Conservation (phyloP, 768 basidiomycete genomes). For the Lyophyllum semitale region DNA sequence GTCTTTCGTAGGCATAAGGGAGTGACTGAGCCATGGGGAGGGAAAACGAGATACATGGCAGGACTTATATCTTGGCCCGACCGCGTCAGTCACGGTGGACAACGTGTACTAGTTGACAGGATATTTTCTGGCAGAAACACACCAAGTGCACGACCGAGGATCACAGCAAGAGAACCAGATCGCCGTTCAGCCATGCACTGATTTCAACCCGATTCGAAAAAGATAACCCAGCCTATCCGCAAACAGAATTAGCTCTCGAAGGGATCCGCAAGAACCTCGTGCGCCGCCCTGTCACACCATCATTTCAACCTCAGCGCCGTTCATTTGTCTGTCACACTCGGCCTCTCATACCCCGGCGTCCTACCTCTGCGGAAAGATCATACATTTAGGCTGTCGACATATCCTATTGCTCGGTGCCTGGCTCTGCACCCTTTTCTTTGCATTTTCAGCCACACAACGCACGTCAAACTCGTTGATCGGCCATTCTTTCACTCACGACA, state of each 20-base stretch:
- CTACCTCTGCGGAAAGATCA: neutral
- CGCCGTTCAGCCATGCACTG: slow-evolving; percentile 20
- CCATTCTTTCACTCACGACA: slow-evolving; percentile 2
- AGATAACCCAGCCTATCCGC: slow-evolving; percentile 10
- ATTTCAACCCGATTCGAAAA: neutral
- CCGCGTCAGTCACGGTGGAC: too few species aligned
- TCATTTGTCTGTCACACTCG: neutral
- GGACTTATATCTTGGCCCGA: slow-evolving; percentile 16
- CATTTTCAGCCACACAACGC: slow-evolving; percentile 1
- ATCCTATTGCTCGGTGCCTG: slow-evolving; percentile 5
- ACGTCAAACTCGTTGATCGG: neutral
- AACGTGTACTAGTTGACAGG: neutral
- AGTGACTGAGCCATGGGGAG: slow-evolving; percentile 3
- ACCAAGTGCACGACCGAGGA: slow-evolving; percentile 31
- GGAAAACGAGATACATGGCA: slow-evolving; percentile 2
- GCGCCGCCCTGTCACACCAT: slow-evolving; percentile 16
- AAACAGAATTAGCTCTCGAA: slow-evolving; percentile 9
- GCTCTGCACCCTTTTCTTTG: slow-evolving; percentile 2
- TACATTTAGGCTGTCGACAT: neutral
- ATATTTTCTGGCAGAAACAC: neutral
- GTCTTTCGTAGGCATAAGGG: neutral
- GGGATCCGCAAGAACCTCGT: slow-evolving; percentile 22
- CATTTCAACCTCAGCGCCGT: slow-evolving; percentile 8
- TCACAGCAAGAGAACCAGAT: slow-evolving; percentile 29
- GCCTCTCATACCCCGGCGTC: slow-evolving; percentile 4